A percentile compares a stretch with the other conserved stretches of the same genome.
These are phyloP conservation scores for Nakazawaea peltata DNA, from an alignment of 805 yeast species.

Conservation along the genomic window DNA sequence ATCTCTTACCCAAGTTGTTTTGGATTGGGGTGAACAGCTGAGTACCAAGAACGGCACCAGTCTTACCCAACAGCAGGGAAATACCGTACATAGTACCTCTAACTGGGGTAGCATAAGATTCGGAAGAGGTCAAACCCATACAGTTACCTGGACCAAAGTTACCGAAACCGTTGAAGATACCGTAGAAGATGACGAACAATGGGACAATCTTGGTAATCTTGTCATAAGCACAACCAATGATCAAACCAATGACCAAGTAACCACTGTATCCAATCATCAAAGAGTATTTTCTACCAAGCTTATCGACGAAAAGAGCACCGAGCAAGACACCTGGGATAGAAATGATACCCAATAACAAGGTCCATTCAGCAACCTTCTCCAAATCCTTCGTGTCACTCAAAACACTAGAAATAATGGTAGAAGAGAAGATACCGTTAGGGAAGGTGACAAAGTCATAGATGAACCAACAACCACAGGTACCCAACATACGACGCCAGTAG, in stretches of 20 bases:
- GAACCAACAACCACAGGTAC: constrained; percentile 74
- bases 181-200: constrained; percentile 64
- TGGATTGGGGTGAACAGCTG: constrained; percentile 65
- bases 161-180: constrained; percentile 61
- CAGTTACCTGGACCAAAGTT: constrained; percentile 76
- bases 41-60: constrained; percentile 82
- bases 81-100: constrained; percentile 72
- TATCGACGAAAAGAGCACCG: constrained; percentile 61
- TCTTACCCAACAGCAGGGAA: constrained; percentile 75
- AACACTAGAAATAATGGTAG: constrained; percentile 50
- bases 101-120: constrained; percentile 67
- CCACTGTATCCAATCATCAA: constrained; percentile 66
- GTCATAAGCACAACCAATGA: constrained; percentile 58
- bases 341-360: constrained; percentile 52
- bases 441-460: constrained; percentile 74
- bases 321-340: constrained; percentile 67
- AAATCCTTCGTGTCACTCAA: constrained; percentile 32
- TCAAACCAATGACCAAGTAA: constrained; percentile 62
- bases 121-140: constrained; percentile 62
- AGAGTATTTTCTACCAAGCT: constrained; percentile 64
- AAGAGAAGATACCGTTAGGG: constrained; percentile 68
- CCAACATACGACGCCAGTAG: constrained; percentile 62
- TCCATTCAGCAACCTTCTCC: constrained; percentile 66
- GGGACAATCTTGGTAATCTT: constrained; percentile 50
- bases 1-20: constrained; percentile 50